Conservation (phyloP, 495 filamentous ascomycete species). For the Usnea hakonensis region DNA sequence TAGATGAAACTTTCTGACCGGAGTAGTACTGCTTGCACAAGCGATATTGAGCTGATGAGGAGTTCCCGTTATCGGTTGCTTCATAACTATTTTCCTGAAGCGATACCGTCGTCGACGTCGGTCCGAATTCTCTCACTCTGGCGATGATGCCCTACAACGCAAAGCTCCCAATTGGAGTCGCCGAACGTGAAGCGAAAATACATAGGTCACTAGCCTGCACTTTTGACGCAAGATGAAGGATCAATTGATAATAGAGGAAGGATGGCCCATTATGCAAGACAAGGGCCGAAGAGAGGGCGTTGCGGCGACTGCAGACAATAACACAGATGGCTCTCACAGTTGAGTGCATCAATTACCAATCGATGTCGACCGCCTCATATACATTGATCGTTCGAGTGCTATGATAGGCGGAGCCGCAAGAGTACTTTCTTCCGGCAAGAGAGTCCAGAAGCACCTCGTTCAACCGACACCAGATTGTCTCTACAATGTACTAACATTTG, state of each 20-base stretch:
- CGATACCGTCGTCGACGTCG: not conserved
- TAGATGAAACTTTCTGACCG: too few relatives aligned
- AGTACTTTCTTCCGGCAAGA: conserved; percentile 45
- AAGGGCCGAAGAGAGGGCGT: conserved; percentile 36
- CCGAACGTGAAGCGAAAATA: conserved; percentile 51
- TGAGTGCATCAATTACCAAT: conserved; percentile 50
- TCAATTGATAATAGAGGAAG: conserved; percentile 35
- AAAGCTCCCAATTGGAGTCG: conserved; percentile 42
- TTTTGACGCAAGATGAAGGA: conserved; percentile 32
- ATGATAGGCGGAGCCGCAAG: conserved; percentile 67
- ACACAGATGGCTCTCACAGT: conserved; percentile 36
- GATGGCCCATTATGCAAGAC: conserved; percentile 36
- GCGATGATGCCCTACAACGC: conserved; percentile 20
- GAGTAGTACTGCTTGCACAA: too few relatives aligned
- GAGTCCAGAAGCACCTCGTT: conserved; percentile 57
- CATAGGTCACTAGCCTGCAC: conserved; percentile 42
- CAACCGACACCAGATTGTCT: conserved; percentile 63
- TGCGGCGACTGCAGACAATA: conserved; percentile 37
- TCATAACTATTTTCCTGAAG: not conserved
- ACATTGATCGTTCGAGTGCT: conserved; percentile 59
- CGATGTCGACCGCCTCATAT: conserved; percentile 56
- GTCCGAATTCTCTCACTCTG: conserved; percentile 17
- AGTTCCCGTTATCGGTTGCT: not conserved
- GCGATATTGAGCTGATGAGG: not conserved
- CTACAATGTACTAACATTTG: conserved; percentile 49